A percentile compares a stretch with the other conserved stretches of the same genome.
These are phyloP conservation scores for Fraxinus cuspidata DNA, from an alignment of 257 asterid genomes.

Conservation along the genomic window DNA sequence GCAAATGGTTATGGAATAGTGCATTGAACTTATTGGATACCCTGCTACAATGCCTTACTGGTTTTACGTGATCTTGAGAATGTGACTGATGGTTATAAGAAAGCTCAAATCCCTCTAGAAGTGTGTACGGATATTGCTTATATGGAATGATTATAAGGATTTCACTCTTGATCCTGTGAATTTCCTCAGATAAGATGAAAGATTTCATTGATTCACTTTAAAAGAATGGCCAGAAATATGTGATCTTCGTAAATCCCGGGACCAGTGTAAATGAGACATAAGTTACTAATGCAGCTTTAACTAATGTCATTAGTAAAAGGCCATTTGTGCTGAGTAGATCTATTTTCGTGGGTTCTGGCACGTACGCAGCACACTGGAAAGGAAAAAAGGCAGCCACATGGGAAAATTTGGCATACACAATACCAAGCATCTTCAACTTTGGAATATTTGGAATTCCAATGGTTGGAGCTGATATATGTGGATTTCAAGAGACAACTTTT, in stretches of 20 bases:
- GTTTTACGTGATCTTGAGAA: conserved; percentile 42
- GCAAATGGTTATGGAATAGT: no score
- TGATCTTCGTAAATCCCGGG: conserved; percentile 85
- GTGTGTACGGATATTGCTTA: conserved; percentile 94
- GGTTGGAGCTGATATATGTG: conserved; percentile 97
- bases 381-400: conserved; percentile 90
- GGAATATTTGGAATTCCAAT: conserved; percentile 92
- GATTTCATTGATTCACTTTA: conserved; percentile 59
- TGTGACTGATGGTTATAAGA: conserved; percentile 69
- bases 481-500: conserved; percentile 61
- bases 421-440: conserved; percentile 67
- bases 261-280: conserved; percentile 60
- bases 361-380: conserved; percentile 90
- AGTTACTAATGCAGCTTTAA: conserved; percentile 69
- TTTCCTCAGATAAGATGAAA: conserved; percentile 57
- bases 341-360: conserved; percentile 83
- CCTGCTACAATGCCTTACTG: no score
- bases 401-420: conserved; percentile 73
- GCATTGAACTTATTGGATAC: no score
- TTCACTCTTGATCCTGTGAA: conserved; percentile 84
- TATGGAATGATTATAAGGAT: conserved; percentile 87
- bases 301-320: conserved; percentile 54
- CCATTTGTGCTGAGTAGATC: conserved; percentile 89
- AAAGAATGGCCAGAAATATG: conserved; percentile 64
- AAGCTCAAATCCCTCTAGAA: conserved; percentile 75